Percentiles rank a stretch among this genome's conserved stretches.
Evolutionary conservation across 2,329 filamentous ascomycete species (phyloP).

Genomic region (Aspergillus ibericus): DNA sequence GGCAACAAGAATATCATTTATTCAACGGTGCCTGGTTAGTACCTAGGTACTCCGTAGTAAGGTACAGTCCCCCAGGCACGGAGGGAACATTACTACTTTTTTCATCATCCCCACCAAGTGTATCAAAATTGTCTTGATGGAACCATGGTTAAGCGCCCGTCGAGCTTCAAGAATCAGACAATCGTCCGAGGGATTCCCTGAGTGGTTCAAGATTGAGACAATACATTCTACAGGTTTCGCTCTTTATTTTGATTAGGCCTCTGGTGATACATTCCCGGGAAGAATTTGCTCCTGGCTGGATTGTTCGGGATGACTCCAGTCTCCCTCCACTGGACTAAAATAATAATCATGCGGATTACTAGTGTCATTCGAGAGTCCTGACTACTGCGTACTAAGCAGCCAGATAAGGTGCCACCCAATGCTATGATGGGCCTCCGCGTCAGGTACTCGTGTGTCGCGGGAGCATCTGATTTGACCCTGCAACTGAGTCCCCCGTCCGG

Average conservation of each 20-base stretch:
- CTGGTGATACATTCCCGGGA: too few species aligned
- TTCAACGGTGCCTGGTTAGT: background rate
- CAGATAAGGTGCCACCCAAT: constrained; percentile 6
- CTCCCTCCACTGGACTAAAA: too few species aligned
- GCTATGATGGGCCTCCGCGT: constrained; percentile 9
- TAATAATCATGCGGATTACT: background rate
- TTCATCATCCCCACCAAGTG: constrained; percentile 19
- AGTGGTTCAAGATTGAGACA: background rate
- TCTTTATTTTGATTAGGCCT: too few species aligned
- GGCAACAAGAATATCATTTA: background rate
- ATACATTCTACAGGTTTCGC: too few species aligned
- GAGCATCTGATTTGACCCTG: constrained; percentile 18
- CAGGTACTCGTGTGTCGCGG: constrained; percentile 17
- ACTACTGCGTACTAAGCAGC: background rate
- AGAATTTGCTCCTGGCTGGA: too few species aligned
- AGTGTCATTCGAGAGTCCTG: background rate
- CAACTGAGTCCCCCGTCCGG: constrained; percentile 10
- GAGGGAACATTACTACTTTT: constrained; percentile 10
- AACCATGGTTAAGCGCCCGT: constrained; percentile 16
- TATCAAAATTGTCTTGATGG: constrained; percentile 16
- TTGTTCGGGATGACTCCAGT: too few species aligned
- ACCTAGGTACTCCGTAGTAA: too few species aligned
- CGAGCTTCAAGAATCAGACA: constrained; percentile 3
- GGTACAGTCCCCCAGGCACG: background rate
- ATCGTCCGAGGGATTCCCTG: background rate